A percentile compares a stretch with the other conserved stretches of the same genome.
These are phyloP conservation scores for Dactylellina haptotyla DNA, from an alignment of 2,329 filamentous ascomycete species.

Conservation along the genomic window DNA sequence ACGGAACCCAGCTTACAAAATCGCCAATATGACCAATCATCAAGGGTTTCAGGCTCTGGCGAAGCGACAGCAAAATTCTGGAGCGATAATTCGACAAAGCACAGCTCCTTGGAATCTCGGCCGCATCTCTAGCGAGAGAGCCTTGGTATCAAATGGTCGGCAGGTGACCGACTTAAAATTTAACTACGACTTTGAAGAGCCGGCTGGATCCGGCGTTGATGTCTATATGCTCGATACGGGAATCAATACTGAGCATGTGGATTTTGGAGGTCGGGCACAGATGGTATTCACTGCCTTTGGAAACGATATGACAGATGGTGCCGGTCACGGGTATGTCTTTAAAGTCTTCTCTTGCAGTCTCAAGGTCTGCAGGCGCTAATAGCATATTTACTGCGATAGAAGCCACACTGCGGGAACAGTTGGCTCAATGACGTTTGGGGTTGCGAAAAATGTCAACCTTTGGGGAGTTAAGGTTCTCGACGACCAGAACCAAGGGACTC, in stretches of 20 bases:
- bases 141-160: constrained; percentile 57
- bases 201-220: constrained; percentile 62
- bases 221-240: constrained; percentile 66
- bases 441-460: constrained; percentile 33
- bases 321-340: constrained; percentile 67
- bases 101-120: constrained; percentile 58
- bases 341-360: not conserved
- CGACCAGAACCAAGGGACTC: constrained; percentile 3
- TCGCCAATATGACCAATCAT: constrained; percentile 24
- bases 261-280: constrained; percentile 58
- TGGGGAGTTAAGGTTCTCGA: constrained; percentile 32
- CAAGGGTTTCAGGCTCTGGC: constrained; percentile 23
- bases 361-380: no score
- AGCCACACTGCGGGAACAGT: constrained; percentile 22
- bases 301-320: constrained; percentile 62
- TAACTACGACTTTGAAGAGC: constrained; percentile 54
- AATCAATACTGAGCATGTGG: constrained; percentile 57
- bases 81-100: constrained; percentile 4
- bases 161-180: constrained; percentile 57
- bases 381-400: no score
- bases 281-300: constrained; percentile 60
- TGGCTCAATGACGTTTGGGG: constrained; percentile 15
- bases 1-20: constrained; percentile 30
- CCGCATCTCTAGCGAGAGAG: constrained; percentile 58
- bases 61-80: constrained; percentile 5